Evolutionary conservation across 83 land plant genomes (phyloP), one percentile per base, ranked within the genome.

Genomic region (Picea mariana): DNA sequence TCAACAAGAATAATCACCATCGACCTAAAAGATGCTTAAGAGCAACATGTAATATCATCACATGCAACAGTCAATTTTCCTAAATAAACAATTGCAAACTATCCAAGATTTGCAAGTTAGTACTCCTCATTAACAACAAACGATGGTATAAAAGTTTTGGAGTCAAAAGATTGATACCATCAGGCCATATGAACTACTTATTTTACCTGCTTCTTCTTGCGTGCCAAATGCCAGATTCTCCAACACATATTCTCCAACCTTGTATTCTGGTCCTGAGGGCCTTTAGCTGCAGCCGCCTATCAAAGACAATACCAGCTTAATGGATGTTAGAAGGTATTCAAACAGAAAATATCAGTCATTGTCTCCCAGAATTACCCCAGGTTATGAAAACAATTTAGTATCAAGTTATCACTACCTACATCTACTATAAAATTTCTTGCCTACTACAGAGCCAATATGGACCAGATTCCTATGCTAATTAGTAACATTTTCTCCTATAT

Each of bases 151-250:
- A 38, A 5, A 21, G 21, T n/a, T 4, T 76, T 3, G 2, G n/a
- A 79, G 20, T n/a, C 26, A 79, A 61, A 79, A 20, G 23, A 58
- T n/a, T n/a, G 8, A n/a, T n/a, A 20, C 3, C 9, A 23, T 13
- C 77, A 73, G 23, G 31, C 75, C 26, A 58, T n/a, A 27, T 20
- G 75, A 9, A 20, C 24, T 62, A 75, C 38, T 27, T n/a, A 16
- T 38, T 71, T 9, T 24, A 94, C 98, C 98, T 91, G 93, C 80
- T 93, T 92, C 87, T 94, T 96, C 82, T 96, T 92, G 62, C 98
- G 92, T 75, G 95, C 93, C 85, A 96, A 79, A 72, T 96, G 93
- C 98, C 98, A 96, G 65, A 96, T 94, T 86, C 98, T 86, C 98
- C 98, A 96, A 80, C 97, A 96, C 91, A 96, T 88, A 68, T 92